A percentile compares a stretch with the other conserved stretches of the same genome.
phyloP scores from a whole-genome alignment of 345 rosid species.

The Trapa bicornis region DNA sequence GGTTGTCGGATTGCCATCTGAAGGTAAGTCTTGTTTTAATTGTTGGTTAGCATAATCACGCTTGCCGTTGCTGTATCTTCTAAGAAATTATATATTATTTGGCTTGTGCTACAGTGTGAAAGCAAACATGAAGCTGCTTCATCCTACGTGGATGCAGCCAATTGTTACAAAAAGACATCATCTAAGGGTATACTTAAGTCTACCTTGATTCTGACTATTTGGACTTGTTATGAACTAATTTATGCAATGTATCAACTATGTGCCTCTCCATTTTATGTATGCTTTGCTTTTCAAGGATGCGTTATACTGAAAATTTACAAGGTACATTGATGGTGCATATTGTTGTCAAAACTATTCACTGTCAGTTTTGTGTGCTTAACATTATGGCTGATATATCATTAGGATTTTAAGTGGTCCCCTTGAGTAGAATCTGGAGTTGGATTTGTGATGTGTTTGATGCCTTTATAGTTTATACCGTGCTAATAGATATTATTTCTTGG shows the following conservation, averaged over 20 bases:
- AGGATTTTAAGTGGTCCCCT: no score
- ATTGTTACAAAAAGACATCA: slow-evolving; percentile 67
- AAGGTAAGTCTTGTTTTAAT: slow-evolving; percentile 26
- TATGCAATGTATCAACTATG: no score
- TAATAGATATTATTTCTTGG: not conserved
- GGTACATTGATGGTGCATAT: no score
- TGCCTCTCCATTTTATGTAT: no score
- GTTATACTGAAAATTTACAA: no score
- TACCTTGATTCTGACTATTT: not conserved
- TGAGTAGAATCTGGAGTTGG: no score
- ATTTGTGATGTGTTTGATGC: not conserved
- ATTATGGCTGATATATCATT: no score
- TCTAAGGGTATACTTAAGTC: slow-evolving; percentile 38
- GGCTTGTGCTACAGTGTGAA: slow-evolving; percentile 34
- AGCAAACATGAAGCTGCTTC: slow-evolving; percentile 86
- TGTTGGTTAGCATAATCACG: not conserved
- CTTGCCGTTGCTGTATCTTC: not conserved
- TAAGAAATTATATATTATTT: not conserved
- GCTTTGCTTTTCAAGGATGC: no score
- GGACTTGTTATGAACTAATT: no score
- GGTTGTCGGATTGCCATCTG: slow-evolving; percentile 61
- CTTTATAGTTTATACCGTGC: not conserved
- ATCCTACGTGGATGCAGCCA: slow-evolving; percentile 80
- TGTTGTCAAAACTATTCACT: no score
- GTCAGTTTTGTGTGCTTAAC: no score